Percentiles rank a stretch among this genome's conserved stretches.
Conservation (phyloP, 2,329 filamentous ascomycete genomes). For the Scedosporium aurantiacum region DNA sequence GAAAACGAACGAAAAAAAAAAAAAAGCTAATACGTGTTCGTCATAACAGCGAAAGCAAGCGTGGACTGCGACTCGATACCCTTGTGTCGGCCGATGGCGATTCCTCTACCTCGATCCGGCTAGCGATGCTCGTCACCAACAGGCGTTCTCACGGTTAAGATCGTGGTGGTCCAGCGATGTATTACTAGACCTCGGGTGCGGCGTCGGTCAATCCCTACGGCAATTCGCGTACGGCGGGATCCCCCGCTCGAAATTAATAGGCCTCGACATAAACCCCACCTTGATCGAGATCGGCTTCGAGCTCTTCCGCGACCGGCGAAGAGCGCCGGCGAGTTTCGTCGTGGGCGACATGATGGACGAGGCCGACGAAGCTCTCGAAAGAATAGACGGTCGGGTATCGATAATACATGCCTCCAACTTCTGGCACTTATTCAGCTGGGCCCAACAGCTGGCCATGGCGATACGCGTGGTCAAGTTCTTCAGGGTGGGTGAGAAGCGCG, state of each 20-base stretch:
- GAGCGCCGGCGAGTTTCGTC: conserved; percentile 26
- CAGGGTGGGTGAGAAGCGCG: conserved; percentile 29
- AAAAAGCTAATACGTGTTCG: background rate
- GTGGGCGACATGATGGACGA: conserved; percentile 37
- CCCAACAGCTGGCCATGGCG: conserved; percentile 33
- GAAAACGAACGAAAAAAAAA: no score
- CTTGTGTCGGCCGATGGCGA: conserved; percentile 38
- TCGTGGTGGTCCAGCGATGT: conserved; percentile 25
- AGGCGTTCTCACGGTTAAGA: conserved; percentile 29
- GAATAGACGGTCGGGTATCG: conserved; percentile 28
- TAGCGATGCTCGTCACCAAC: conserved; percentile 29
- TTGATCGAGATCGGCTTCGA: conserved; percentile 51
- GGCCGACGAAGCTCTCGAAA: conserved; percentile 22
- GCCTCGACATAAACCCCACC: conserved; percentile 34
- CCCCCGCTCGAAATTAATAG: conserved; percentile 34
- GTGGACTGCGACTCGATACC: conserved; percentile 32
- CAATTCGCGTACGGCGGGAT: conserved; percentile 40
- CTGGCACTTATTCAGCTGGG: conserved; percentile 39
- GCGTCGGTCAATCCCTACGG: conserved; percentile 38
- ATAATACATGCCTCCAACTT: conserved; percentile 39
- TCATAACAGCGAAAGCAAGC: conserved; percentile 29
- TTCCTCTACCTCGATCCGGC: conserved; percentile 33
- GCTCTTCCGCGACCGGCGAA: conserved; percentile 44
- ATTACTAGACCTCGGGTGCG: conserved; percentile 39
- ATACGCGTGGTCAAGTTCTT: conserved; percentile 33